A percentile compares a stretch with the other conserved stretches of the same genome.
Evolutionary conservation across 2,329 filamentous ascomycete genomes (phyloP).

Genomic region (Fusarium sp.): DNA sequence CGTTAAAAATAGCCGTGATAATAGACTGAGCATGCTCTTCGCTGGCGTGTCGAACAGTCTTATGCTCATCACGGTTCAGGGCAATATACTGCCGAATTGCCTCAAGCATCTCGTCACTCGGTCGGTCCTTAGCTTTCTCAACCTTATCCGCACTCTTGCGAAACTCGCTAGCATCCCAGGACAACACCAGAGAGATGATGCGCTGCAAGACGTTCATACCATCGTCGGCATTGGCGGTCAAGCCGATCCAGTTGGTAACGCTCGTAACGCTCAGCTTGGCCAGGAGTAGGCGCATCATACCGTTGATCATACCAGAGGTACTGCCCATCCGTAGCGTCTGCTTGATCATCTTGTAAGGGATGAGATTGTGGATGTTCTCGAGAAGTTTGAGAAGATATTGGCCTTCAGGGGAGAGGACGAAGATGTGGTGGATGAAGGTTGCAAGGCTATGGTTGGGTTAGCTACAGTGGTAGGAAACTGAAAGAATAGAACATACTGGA

Average conservation of each 20-base stretch:
- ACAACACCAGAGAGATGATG: constrained; percentile 78
- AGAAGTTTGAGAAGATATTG: constrained; percentile 78
- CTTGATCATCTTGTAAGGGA: constrained; percentile 77
- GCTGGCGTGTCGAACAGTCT: constrained; percentile 69
- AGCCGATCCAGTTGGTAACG: constrained; percentile 82
- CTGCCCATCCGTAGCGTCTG: constrained; percentile 82
- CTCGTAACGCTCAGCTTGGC: constrained; percentile 81
- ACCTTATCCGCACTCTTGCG: constrained; percentile 73
- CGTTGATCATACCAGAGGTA: constrained; percentile 83
- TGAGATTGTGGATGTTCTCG: constrained; percentile 74
- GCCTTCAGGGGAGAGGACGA: constrained; percentile 79
- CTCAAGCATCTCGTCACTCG: constrained; percentile 70
- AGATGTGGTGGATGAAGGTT: constrained; percentile 78
- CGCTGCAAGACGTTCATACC: constrained; percentile 85
- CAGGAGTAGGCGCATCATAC: constrained; percentile 76
- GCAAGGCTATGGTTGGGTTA: constrained; percentile 66
- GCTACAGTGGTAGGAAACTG: constrained; percentile 11
- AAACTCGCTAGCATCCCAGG: constrained; percentile 79
- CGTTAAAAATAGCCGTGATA: constrained; percentile 72
- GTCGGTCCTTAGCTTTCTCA: constrained; percentile 68
- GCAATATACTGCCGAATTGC: constrained; percentile 70
- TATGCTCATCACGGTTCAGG: constrained; percentile 65
- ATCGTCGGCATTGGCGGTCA: constrained; percentile 77
- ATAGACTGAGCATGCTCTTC: constrained; percentile 67
- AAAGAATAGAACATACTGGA: constrained; percentile 68